These are phyloP conservation scores for Gossypium australe DNA, from an alignment of 345 rosid species.

Conservation along the genomic window DNA sequence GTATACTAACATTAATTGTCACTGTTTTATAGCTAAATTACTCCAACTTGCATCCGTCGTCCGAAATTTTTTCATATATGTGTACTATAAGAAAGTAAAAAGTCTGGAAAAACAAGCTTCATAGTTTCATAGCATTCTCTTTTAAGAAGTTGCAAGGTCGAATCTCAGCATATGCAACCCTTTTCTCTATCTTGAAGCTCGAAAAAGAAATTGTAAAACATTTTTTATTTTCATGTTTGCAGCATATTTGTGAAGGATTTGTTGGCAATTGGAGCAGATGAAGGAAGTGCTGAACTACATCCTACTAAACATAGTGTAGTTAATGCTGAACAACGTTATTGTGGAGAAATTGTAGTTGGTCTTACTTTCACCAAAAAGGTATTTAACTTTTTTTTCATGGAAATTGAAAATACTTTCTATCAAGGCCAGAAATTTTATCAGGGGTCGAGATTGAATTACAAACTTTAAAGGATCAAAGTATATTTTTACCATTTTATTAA, in stretches of 20 bases:
- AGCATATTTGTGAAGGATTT: constrained; percentile 75
- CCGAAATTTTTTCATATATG: neutral
- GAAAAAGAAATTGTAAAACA: neutral
- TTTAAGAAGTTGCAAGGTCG: neutral
- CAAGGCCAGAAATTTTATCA: no score
- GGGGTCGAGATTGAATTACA: no score
- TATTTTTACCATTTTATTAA: no score
- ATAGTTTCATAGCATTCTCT: neutral
- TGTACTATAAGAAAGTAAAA: neutral
- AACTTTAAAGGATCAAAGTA: no score
- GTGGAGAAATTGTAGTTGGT: constrained; percentile 73
- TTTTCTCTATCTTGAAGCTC: neutral
- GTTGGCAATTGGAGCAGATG: constrained; percentile 67
- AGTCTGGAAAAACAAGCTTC: neutral
- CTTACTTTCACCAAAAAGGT: constrained; percentile 46
- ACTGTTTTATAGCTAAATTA: neutral
- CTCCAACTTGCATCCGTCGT: neutral
- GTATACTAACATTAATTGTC: neutral
- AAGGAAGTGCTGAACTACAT: constrained; percentile 54
- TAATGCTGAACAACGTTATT: constrained; percentile 33
- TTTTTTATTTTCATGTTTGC: neutral
- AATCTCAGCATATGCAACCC: neutral
- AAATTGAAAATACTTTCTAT: no score
- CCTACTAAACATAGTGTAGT: constrained; percentile 58
- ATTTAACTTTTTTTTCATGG: neutral